Base-by-base conservation (phyloP, 441 rosid species). In the Kokia cookei region DNA sequence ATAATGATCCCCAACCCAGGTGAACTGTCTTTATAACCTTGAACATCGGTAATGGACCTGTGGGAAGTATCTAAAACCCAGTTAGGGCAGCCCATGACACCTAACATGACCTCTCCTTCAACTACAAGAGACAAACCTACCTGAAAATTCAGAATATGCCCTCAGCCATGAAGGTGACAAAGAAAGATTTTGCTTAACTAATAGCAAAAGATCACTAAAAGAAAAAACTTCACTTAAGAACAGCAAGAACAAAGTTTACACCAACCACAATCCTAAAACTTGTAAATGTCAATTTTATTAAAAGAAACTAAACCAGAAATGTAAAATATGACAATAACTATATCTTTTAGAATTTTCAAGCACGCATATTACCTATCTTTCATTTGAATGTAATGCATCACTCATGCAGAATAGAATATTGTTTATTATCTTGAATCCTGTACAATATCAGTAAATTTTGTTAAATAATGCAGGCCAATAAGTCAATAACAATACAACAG, bases 31-130 rank as follows among this genome's bases (percentile, higher is more conserved):
- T 80, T 82, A 59, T 40, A 9, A 51, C 42, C 73, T 57, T 73
- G 78, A 10, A 66, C 55, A 54, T 68, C 82, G n/a, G 73, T 1
- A 37, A 68, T 69, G 71, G 88, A 75, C 17, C 14, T 73, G 75
- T 53, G 48, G 51, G 81, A 76, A 74, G 13, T 48, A 59, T 74
- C 81, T 37, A 81, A 81, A 70, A 71, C 82, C 98, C 98, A 91
- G 85, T 91, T 90, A 69, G 96, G 98, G 83, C 95, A 91, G 17
- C 97, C 98, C 93, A 93, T 91, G 73, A 88, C 87, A 7, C 98
- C 91, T 73, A 89, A 75, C 63, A 87, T 93, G 77, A 89, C 83
- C 83, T 87, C 90, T 81, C 91, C 94, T 80, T 86, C 88, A 75
- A 93, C 91, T 62, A 91, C 89, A 84, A 93, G 98, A 27, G 93